Evolutionary conservation across 2,329 filamentous ascomycete species (phyloP).

Genomic region (Ophiostoma ulmi): DNA sequence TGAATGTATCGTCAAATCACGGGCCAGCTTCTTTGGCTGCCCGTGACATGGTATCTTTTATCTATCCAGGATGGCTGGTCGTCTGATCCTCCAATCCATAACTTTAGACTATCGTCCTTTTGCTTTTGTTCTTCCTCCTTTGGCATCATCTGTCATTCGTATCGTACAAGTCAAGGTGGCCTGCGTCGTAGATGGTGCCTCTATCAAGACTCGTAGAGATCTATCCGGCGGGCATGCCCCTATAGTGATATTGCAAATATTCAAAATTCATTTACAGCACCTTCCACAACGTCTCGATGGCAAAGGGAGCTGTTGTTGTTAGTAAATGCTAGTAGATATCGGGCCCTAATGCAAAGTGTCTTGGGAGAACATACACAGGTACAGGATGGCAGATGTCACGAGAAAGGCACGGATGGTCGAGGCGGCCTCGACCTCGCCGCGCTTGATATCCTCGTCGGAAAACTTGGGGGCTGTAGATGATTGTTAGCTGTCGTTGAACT

Average conservation of each 20-base stretch:
- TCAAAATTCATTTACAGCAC: conserved; percentile 31
- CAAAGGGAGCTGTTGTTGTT: conserved; percentile 48
- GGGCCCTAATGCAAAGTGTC: not conserved
- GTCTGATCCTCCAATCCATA: not conserved
- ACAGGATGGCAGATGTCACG: conserved; percentile 62
- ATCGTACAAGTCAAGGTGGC: conserved; percentile 4
- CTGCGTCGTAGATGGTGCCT: not conserved
- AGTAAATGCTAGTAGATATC: not conserved
- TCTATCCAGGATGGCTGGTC: not conserved
- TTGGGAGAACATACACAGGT: conserved; percentile 61
- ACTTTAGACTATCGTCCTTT: not conserved
- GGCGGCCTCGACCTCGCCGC: conserved; percentile 62
- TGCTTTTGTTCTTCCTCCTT: not conserved
- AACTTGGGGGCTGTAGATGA: conserved; percentile 48
- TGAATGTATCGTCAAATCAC: not conserved
- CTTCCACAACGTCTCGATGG: conserved; percentile 45
- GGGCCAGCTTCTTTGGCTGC: not conserved
- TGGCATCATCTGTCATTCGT: not conserved
- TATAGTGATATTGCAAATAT: not conserved
- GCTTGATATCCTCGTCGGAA: conserved; percentile 63
- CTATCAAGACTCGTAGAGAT: not conserved
- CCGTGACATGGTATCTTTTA: conserved; percentile 12
- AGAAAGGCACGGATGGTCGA: conserved; percentile 63
- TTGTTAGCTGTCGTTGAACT: not conserved
- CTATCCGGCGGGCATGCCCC: not conserved